Evolutionary conservation across 306 rosid genomes (phyloP).

Genomic region (Psophocarpus tetragonolobus): DNA sequence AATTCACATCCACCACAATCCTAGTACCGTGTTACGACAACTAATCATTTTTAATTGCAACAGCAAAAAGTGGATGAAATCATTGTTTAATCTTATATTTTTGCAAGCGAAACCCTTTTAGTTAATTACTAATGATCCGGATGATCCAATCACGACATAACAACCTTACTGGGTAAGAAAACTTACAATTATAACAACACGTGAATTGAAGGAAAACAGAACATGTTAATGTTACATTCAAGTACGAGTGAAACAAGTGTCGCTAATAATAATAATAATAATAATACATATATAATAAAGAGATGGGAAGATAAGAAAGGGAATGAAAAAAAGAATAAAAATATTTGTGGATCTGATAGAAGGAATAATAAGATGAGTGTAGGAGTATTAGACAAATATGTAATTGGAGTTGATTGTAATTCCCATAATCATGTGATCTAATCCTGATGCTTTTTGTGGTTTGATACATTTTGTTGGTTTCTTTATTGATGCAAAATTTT

Average conservation of each 20-base stretch:
- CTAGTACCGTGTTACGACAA: background rate
- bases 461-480: slow-evolving; percentile 16
- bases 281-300: background rate
- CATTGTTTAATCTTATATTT: background rate
- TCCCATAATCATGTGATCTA: background rate
- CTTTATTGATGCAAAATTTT: slow-evolving; percentile 11
- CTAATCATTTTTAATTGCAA: background rate
- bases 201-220: background rate
- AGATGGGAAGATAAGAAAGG: background rate
- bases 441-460: background rate
- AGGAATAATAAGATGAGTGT: background rate
- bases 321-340: background rate
- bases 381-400: background rate
- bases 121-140: background rate
- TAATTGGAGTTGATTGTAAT: background rate
- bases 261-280: too few relatives aligned
- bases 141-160: background rate
- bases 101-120: background rate
- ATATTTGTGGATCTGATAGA: background rate
- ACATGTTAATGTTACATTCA: too few relatives aligned
- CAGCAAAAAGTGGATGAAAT: background rate
- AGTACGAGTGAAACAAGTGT: background rate
- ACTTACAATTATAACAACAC: background rate
- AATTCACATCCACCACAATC: background rate
- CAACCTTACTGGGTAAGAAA: background rate